Evolutionary conservation across 306 rosid genomes (phyloP).

Genomic region (Quercus bicolor): DNA sequence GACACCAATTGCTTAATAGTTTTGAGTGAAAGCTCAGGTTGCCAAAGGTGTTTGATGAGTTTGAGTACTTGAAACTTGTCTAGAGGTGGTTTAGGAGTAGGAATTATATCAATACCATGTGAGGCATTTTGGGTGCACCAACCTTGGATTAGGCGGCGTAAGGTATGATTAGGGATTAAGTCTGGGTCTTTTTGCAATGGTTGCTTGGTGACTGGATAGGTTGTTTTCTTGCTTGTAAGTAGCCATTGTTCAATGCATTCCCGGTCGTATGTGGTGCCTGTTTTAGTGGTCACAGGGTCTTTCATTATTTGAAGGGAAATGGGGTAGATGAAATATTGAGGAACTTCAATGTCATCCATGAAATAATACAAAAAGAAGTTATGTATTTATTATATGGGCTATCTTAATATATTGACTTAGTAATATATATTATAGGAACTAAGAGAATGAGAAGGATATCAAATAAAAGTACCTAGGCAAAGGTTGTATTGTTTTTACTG

Average conservation of each 20-base stretch:
- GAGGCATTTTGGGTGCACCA: slow-evolving; percentile 61
- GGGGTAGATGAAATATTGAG: slow-evolving; percentile 64
- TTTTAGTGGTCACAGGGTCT: slow-evolving; percentile 65
- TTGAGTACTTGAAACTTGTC: slow-evolving; percentile 35
- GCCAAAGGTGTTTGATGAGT: slow-evolving; percentile 34
- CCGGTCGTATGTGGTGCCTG: slow-evolving; percentile 78
- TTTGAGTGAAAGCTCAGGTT: slow-evolving; percentile 26
- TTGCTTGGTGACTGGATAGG: slow-evolving; percentile 60
- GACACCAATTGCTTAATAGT: slow-evolving; percentile 33
- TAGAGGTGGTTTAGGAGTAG: slow-evolving; percentile 58
- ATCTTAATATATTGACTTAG: too few species aligned
- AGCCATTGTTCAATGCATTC: slow-evolving; percentile 76
- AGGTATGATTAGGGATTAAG: slow-evolving; percentile 64
- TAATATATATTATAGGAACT: neutral
- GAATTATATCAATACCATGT: slow-evolving; percentile 44
- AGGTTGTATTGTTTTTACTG: too few species aligned
- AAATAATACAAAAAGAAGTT: neutral
- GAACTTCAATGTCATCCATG: slow-evolving; percentile 74
- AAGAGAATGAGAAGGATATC: neutral
- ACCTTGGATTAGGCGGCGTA: slow-evolving; percentile 65
- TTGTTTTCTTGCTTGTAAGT: slow-evolving; percentile 31
- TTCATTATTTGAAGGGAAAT: slow-evolving; percentile 72
- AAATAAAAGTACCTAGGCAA: neutral
- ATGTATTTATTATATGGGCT: neutral
- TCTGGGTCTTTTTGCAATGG: slow-evolving; percentile 38